Evolutionary conservation across 345 rosid genomes (phyloP).

Genomic region (Cardamine resedifolia): DNA sequence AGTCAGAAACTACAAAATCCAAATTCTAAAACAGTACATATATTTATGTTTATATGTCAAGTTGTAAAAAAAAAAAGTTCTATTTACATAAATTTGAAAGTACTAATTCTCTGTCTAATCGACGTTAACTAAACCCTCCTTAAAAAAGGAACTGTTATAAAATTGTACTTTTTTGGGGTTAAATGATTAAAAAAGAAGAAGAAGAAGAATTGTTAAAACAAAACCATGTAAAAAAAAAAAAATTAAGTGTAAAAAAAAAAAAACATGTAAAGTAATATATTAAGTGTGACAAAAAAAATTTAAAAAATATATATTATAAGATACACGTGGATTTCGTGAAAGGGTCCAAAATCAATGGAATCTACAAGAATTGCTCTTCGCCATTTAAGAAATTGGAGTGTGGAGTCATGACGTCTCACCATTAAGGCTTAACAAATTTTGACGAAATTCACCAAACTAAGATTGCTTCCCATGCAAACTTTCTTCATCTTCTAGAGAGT

Average conservation of each 20-base stretch:
- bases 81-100: background rate
- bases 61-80: too few relatives aligned
- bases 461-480: slow-evolving; percentile 44
- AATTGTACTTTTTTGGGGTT: too few relatives aligned
- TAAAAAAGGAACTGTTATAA: background rate
- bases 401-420: slow-evolving; percentile 40
- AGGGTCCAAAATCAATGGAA: background rate
- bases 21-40: background rate
- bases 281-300: too few relatives aligned
- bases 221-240: background rate
- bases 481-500: slow-evolving; percentile 35
- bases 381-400: slow-evolving; percentile 27
- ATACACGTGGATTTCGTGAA: background rate
- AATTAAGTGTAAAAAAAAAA: too few relatives aligned
- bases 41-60: background rate
- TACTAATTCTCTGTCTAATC: background rate
- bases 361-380: background rate
- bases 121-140: background rate
- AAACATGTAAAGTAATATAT: too few relatives aligned
- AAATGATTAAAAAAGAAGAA: background rate
- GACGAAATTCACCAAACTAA: slow-evolving; percentile 43
- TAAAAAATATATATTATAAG: too few relatives aligned
- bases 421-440: slow-evolving; percentile 35
- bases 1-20: background rate
- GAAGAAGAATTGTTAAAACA: background rate